Evolutionary conservation across 495 filamentous ascomycete species (phyloP).

Genomic region (Elasticomyces elasticus): DNA sequence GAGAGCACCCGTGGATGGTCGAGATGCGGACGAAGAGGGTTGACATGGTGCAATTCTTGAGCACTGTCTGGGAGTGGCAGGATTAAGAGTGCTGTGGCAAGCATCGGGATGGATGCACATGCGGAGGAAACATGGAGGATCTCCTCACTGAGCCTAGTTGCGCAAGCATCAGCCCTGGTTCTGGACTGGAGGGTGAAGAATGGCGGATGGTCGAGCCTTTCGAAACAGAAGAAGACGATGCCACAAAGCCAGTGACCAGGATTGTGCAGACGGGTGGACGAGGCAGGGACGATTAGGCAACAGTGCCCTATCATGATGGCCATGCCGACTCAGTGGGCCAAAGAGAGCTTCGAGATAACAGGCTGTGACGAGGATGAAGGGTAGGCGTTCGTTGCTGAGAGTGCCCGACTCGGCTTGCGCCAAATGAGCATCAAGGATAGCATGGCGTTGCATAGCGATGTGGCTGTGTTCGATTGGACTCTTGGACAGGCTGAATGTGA

Average conservation of each 20-base stretch:
- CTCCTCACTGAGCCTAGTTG: no score
- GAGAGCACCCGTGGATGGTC: constrained; percentile 96
- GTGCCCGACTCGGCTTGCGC: not conserved
- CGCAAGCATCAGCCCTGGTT: not conserved
- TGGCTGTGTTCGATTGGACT: not conserved
- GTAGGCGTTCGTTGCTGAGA: not conserved
- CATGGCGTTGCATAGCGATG: not conserved
- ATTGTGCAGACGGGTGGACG: no score
- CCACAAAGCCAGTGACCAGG: no score
- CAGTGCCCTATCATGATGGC: not conserved
- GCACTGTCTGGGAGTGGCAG: constrained; percentile 93
- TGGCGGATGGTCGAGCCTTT: no score
- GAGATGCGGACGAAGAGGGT: constrained; percentile 94
- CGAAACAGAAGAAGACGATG: no score
- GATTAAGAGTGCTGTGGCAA: constrained; percentile 14
- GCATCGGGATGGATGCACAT: not conserved
- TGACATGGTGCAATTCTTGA: constrained; percentile 87
- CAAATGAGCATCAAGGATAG: not conserved
- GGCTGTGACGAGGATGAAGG: not conserved
- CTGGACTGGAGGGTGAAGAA: no score
- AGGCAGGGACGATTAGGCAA: not conserved
- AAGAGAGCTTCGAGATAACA: not conserved
- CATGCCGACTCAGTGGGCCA: not conserved
- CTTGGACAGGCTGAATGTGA: constrained; percentile 6
- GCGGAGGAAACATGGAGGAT: not conserved